Percentiles rank a stretch among this genome's conserved stretches.
phyloP scores from a whole-genome alignment of 2,329 filamentous ascomycete species.

The Fusarium goolgardi region DNA sequence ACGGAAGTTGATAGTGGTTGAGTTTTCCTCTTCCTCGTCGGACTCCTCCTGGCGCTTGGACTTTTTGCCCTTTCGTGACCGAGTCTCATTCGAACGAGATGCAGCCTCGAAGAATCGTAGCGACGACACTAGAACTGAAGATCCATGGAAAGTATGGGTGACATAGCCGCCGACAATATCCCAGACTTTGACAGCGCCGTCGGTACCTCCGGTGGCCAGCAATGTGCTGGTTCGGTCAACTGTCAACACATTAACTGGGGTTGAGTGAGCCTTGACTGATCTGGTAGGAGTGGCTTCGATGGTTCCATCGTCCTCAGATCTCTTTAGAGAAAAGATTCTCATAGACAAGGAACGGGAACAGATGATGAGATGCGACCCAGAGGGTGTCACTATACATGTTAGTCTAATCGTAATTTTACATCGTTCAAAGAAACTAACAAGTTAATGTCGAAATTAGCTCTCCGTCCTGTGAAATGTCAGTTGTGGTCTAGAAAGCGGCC shows the following conservation, averaged over 20 bases:
- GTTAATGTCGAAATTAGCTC: slow-evolving; percentile 82
- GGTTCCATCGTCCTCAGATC: slow-evolving; percentile 65
- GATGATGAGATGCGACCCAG: slow-evolving; percentile 85
- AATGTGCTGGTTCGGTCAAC: slow-evolving; percentile 90
- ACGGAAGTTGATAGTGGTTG: slow-evolving; percentile 71
- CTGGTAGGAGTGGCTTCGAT: slow-evolving; percentile 77
- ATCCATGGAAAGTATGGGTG: slow-evolving; percentile 94
- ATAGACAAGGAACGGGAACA: slow-evolving; percentile 97
- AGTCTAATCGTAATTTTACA: slow-evolving; percentile 23
- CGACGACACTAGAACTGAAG: slow-evolving; percentile 90
- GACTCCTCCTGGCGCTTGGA: slow-evolving; percentile 50
- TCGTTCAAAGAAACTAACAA: slow-evolving; percentile 55
- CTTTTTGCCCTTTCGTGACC: slow-evolving; percentile 53
- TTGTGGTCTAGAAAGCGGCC: neutral
- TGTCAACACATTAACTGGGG: slow-evolving; percentile 87
- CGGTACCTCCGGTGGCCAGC: slow-evolving; percentile 90
- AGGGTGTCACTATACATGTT: slow-evolving; percentile 76
- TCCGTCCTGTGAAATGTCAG: slow-evolving; percentile 69
- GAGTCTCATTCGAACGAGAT: slow-evolving; percentile 51
- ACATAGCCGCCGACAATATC: slow-evolving; percentile 90
- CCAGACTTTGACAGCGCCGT: slow-evolving; percentile 96
- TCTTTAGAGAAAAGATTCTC: slow-evolving; percentile 83
- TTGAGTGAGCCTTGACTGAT: slow-evolving; percentile 88
- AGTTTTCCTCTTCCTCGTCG: slow-evolving; percentile 55
- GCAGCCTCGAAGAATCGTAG: slow-evolving; percentile 89